Base-by-base conservation (phyloP, 169 alveolate species). In the Plasmodium chabaudi region DNA sequence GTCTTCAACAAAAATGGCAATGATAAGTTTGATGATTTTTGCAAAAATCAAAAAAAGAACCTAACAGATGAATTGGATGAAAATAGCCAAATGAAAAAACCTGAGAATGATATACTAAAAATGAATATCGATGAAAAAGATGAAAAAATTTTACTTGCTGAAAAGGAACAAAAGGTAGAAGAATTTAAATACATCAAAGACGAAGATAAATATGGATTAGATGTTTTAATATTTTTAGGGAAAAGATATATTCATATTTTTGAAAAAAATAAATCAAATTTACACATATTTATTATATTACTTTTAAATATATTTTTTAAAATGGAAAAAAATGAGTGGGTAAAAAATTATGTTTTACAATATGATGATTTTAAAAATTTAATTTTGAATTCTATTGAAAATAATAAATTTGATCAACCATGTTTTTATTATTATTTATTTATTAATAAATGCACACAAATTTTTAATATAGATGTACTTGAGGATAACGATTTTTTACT, bases 191-290 rank as follows among this genome's bases (percentile, higher is more conserved):
- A 42, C 34, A 23, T 77, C 17, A 57, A 51, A 69, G 88, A 77
- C 7, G 90, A 82, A 27, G 86, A 82, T 19, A 69, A 82, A 57
- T 65, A 68, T 68, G 82, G 90, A 12, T 17, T 68, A 67, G 90
- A 82, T 23, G 72, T 61, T 17, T 39, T 68, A 6, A 69, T 82
- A 17, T 82, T 69, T 60, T 59, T 82, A 49, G 64, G 42, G n/a
- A 82, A 82, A 10, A 82, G 56, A 68, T 82, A 61, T 56, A n/a
- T 82, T 39, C 55, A 69, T n/a, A 82, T 64, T 13, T 51, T 47
- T 67, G 53, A 57, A 42, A 82, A 67, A 13, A 64, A 82, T 55
- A 82, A 82, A 23, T 25, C 51, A 39, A 46, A 61, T 53, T 59
- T 82, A 23, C 61, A 82, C 42, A 68, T 82, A 13, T 82, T 82